phyloP scores from a whole-genome alignment of 352 stramenopile species.

The Plasmopara muralis region DNA sequence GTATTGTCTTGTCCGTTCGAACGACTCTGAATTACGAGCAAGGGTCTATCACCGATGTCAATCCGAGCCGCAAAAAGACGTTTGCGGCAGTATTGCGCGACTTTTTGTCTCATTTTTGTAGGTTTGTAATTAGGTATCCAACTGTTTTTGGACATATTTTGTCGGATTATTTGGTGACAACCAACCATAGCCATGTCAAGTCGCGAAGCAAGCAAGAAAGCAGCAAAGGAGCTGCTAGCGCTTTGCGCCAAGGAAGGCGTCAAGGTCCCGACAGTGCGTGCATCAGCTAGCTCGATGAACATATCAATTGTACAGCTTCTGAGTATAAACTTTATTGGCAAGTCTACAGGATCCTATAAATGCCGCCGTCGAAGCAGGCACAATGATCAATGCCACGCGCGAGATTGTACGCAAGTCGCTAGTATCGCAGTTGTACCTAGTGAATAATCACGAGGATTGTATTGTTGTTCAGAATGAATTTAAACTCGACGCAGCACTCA shows the following conservation, averaged over 20 bases:
- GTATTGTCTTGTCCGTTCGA: no score
- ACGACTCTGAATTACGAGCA: no score
- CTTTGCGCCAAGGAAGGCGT: conserved; percentile 73
- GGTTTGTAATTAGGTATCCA: no score
- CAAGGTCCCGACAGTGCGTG: conserved; percentile 64
- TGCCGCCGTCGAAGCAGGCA: conserved; percentile 73
- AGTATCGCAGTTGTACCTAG: neutral
- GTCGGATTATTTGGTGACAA: no score
- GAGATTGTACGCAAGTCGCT: conserved; percentile 38
- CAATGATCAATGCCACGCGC: conserved; percentile 80
- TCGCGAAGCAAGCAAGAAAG: conserved; percentile 32
- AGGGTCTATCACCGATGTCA: no score
- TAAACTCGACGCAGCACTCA: conserved; percentile 58
- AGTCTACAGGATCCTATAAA: conserved; percentile 54
- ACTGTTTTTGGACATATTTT: no score
- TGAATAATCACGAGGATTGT: neutral
- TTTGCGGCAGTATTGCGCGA: no score
- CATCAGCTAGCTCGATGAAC: neutral
- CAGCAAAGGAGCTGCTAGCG: conserved; percentile 72
- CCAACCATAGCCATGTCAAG: conserved; percentile 16
- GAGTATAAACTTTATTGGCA: neutral
- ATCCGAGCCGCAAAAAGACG: no score
- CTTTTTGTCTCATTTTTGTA: no score
- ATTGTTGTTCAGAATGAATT: conserved; percentile 48
- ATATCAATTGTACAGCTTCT: neutral